Evolutionary conservation across 768 basidiomycete genomes (phyloP).

Genomic region (Lentinula edodes): DNA sequence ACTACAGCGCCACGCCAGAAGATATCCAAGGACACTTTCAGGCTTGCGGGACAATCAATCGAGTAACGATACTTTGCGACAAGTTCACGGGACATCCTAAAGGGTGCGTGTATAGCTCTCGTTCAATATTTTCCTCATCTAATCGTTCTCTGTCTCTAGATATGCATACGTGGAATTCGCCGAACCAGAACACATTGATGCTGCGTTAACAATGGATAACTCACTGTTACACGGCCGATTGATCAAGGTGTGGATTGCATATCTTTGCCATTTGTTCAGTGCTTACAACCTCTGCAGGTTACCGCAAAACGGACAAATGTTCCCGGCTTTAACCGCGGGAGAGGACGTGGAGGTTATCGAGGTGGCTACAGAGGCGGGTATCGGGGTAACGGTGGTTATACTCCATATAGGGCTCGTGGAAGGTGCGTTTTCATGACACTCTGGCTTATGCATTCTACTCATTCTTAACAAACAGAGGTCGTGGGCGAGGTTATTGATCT

Average conservation of each 20-base stretch:
- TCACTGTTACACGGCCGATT: conserved; percentile 91
- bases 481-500: conserved; percentile 68
- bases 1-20: conserved; percentile 95
- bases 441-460: not conserved
- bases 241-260: conserved; percentile 55
- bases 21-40: conserved; percentile 98
- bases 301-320: conserved; percentile 94
- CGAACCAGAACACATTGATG: conserved; percentile 85
- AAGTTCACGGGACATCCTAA: conserved; percentile 99
- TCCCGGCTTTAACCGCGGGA: conserved; percentile 80
- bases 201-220: conserved; percentile 90
- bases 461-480: conserved; percentile 36
- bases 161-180: conserved; percentile 99
- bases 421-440: conserved; percentile 3
- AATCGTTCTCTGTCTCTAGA: conserved; percentile 33
- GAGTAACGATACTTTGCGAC: conserved; percentile 98
- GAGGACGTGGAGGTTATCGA: conserved; percentile 67
- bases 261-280: not conserved
- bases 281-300: conserved; percentile 48
- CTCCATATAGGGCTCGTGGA: conserved; percentile 45
- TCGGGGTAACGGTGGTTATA: conserved; percentile 46
- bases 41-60: conserved; percentile 96
- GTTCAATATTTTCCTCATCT: not conserved
- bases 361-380: conserved; percentile 54
- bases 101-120: conserved; percentile 50